These are phyloP conservation scores for Citeromyces hawaiiensis DNA, from an alignment of 1,139 yeast genomes.

Conservation along the genomic window DNA sequence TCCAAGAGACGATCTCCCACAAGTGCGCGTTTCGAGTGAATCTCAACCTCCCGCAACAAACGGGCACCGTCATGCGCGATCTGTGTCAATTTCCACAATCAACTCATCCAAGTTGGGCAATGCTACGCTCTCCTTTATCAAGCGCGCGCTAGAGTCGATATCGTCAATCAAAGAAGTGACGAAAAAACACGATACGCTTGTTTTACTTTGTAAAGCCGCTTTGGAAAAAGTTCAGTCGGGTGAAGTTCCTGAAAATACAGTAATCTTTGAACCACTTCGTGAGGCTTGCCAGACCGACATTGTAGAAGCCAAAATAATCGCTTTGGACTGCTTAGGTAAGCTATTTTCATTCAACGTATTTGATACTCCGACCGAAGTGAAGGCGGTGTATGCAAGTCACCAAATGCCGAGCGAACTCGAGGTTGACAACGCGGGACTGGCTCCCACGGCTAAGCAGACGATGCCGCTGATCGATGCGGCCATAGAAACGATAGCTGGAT, in stretches of 20 bases:
- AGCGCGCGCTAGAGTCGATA: conserved; percentile 30
- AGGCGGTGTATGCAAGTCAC: conserved; percentile 9
- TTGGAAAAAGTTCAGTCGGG: conserved; percentile 20
- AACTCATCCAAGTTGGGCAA: conserved; percentile 7
- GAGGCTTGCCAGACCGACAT: conserved; percentile 41
- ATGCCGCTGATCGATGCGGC: conserved; percentile 69
- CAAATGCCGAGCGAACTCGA: conserved; percentile 18
- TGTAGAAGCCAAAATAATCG: conserved; percentile 36
- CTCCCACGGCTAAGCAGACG: conserved; percentile 21
- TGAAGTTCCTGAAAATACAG: conserved; percentile 15
- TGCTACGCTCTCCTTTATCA: conserved; percentile 28
- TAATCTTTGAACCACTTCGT: conserved; percentile 48
- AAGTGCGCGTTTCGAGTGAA: background rate
- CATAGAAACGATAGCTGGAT: conserved; percentile 70
- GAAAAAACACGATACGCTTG: conserved; percentile 29
- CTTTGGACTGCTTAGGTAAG: conserved; percentile 56
- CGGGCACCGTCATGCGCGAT: conserved; percentile 1
- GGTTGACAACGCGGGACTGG: conserved; percentile 12
- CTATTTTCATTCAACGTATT: conserved; percentile 51
- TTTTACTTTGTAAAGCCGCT: conserved; percentile 25
- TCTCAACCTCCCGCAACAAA: background rate
- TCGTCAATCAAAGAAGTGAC: conserved; percentile 30
- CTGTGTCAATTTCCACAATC: conserved; percentile 2
- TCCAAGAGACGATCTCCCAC: background rate
- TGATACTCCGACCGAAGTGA: conserved; percentile 28